phyloP scores from a whole-genome alignment of 2,329 filamentous ascomycete genomes.

The Alternaria ethzedia region DNA sequence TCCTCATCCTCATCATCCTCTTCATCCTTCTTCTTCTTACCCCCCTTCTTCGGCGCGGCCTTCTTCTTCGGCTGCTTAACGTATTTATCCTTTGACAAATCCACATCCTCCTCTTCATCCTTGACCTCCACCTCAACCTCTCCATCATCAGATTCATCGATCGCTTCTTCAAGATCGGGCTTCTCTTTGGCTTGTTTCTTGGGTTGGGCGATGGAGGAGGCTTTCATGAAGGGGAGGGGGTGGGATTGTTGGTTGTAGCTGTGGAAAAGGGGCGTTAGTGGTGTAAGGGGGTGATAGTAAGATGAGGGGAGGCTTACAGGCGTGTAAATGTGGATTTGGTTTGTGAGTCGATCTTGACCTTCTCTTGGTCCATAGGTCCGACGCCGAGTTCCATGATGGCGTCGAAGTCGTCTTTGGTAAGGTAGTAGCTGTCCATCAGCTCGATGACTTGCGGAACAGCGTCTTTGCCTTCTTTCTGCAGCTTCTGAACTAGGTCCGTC shows the following conservation, averaged over 20 bases:
- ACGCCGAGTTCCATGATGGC: conserved; percentile 89
- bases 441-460: conserved; percentile 83
- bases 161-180: conserved; percentile 93
- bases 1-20: conserved; percentile 43
- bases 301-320: conserved; percentile 64
- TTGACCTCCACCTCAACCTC: conserved; percentile 54
- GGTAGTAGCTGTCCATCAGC: conserved; percentile 95
- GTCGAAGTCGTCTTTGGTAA: conserved; percentile 95
- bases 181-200: conserved; percentile 76
- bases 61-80: conserved; percentile 89
- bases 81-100: conserved; percentile 93
- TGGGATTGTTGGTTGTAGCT: conserved; percentile 88
- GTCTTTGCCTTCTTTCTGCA: conserved; percentile 82
- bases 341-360: conserved; percentile 79
- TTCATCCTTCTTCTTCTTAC: conserved; percentile 47
- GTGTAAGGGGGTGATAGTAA: not conserved
- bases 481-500: conserved; percentile 75
- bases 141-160: conserved; percentile 84
- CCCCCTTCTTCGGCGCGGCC: conserved; percentile 54
- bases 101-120: conserved; percentile 75
- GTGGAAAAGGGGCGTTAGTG: conserved; percentile 13
- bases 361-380: conserved; percentile 78
- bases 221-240: conserved; percentile 95
- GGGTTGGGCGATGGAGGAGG: conserved; percentile 74
- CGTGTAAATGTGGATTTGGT: conserved; percentile 91